phyloP scores from a whole-genome alignment of 1,284 basidiomycete genomes.

The Mycosarcoma mackinlayi region DNA sequence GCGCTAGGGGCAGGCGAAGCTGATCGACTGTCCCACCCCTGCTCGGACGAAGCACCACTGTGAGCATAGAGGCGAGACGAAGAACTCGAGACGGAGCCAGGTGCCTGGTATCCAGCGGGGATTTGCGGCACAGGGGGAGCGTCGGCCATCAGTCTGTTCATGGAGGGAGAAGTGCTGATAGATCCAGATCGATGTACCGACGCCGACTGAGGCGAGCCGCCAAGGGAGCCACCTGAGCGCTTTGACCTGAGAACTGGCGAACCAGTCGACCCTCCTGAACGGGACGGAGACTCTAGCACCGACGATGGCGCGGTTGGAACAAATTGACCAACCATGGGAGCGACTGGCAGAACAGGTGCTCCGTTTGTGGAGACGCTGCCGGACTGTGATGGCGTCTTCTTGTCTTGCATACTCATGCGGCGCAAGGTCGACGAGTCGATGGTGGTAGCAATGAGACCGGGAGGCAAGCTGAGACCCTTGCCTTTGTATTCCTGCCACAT shows the following conservation, averaged over 20 bases:
- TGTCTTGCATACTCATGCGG: slow-evolving; percentile 24
- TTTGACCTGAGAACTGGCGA: slow-evolving; percentile 26
- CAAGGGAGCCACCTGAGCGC: slow-evolving; percentile 21
- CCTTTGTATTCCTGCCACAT: slow-evolving; percentile 53
- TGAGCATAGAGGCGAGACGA: slow-evolving; percentile 40
- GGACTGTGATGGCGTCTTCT: slow-evolving; percentile 17
- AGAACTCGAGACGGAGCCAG: slow-evolving; percentile 31
- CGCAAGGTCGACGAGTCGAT: slow-evolving; percentile 49
- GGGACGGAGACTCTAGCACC: slow-evolving; percentile 26
- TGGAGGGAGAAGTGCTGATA: slow-evolving; percentile 12
- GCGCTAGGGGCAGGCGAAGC: slow-evolving; percentile 47
- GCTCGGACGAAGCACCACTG: slow-evolving; percentile 30
- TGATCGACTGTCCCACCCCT: slow-evolving; percentile 38
- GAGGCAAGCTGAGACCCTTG: slow-evolving; percentile 54
- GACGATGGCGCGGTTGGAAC: slow-evolving; percentile 15
- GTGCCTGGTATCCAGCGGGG: slow-evolving; percentile 31
- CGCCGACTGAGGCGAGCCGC: slow-evolving; percentile 13
- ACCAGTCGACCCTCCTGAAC: slow-evolving; percentile 6
- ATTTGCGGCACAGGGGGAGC: slow-evolving; percentile 53
- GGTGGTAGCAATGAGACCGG: slow-evolving; percentile 55
- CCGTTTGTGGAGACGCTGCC: not conserved
- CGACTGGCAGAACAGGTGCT: slow-evolving; percentile 2
- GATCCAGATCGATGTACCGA: not conserved
- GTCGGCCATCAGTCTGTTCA: slow-evolving; percentile 43
- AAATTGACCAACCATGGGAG: slow-evolving; percentile 16